Conservation (phyloP, 805 yeast genomes). For the Kuraishia capsulata region DNA sequence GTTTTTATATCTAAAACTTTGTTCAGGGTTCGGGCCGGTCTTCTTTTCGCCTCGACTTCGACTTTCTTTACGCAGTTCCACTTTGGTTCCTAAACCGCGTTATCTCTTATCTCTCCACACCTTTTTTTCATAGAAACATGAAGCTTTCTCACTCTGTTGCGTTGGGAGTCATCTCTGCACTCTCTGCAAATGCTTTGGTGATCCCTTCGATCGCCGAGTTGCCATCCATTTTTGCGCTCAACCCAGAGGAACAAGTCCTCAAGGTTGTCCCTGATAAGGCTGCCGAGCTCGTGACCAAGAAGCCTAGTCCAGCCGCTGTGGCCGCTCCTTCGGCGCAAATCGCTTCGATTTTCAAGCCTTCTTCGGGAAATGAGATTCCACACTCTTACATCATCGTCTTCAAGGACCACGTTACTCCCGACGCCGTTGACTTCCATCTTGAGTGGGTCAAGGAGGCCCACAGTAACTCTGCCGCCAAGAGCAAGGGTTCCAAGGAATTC, state of each 20-base stretch:
- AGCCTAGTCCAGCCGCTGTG: not conserved
- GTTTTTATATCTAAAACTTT: too few species aligned
- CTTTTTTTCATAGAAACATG: constrained; percentile 5
- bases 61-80: too few species aligned
- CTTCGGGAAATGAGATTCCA: constrained; percentile 43
- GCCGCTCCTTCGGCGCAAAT: constrained; percentile 14
- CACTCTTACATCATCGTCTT: constrained; percentile 81
- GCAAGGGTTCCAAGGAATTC: constrained; percentile 11
- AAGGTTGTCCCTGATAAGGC: not conserved
- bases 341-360: constrained; percentile 40
- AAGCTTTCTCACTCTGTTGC: constrained; percentile 14
- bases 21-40: too few species aligned
- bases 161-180: constrained; percentile 14
- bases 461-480: constrained; percentile 25
- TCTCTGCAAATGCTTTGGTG: constrained; percentile 42
- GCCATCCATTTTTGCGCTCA: constrained; percentile 7
- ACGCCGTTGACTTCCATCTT: constrained; percentile 54
- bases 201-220: constrained; percentile 34
- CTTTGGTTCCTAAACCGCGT: not conserved
- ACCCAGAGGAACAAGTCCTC: not conserved
- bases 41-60: too few species aligned
- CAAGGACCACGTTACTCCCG: constrained; percentile 50
- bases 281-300: not conserved
- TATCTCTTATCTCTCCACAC: not conserved
- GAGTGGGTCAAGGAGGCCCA: constrained; percentile 54